Base-by-base conservation (phyloP, 192 early-diverging fungal species). In the Rhizoclosmatium sp. region DNA sequence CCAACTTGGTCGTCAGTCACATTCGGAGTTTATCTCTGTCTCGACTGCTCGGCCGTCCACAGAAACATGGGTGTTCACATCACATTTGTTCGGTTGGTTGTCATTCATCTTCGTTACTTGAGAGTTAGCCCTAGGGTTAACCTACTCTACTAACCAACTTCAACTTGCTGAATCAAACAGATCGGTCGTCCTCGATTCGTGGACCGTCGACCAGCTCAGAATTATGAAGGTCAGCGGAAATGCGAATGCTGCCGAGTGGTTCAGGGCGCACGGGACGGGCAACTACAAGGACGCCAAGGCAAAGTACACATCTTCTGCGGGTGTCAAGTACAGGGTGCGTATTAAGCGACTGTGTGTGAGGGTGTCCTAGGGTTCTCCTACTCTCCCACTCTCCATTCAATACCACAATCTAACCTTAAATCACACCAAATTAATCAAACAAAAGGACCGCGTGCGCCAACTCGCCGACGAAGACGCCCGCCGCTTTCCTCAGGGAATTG, bases 61-160 rank as follows among this genome's bases (percentile, higher is more conserved):
- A 90, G 98, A 74, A 97, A 96, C 78, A 91, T 99, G 83, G 98
- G 98, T 51, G 98, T 99, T 10, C 98, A 99, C 78, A 95, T 99
- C 65, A 94, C 93, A 10, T 99, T 98, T 92, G 98, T 98, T 9
- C 88, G 97, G 93, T 95, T 65, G 16, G 51, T 16, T 31, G 31
- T 31, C 31, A 31, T 31, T 31, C 31, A 31, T 31, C 31, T 31
- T 31, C 0, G 0, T 31, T 31, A 31, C 31, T 31, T 31, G 31
- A 31, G 31, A 31, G 31, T 31, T 31, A 31, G 31, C 0, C 31
- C 31, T 31, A 31, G 31, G 31, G 31, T 31, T 31, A 31, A 31
- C 31, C 31, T 31, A 31, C 31, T 31, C 31, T 31, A 31, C 31
- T 31, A 31, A 31, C 31, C 31, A 31, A 31, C 31, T 31, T 31